Base-by-base conservation (phyloP, 73 alveolate genomes). In the Halteria grandinella region DNA sequence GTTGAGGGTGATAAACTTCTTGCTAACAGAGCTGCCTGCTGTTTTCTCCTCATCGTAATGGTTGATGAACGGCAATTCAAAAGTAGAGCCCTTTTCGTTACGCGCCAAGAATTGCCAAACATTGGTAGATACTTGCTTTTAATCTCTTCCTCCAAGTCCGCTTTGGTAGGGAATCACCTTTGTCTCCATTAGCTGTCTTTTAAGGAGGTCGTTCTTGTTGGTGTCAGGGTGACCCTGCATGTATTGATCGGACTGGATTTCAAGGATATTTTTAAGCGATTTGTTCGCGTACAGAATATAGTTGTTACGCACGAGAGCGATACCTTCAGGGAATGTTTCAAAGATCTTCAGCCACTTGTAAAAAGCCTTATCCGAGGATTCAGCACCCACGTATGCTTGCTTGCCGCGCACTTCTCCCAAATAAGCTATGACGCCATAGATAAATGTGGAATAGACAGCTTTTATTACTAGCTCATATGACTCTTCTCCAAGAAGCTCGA, bases 321-420 rank as follows among this genome's bases (percentile, higher is more conserved):
- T 41, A 14, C 78, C 78, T 25, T 62, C 78, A 4, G 78, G 78
- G 27, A 62, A 62, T 4, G 57, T 62, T 25, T 62, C 78, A 62
- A 62, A 62, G 5, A 62, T 62, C 41, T 41, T 62, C 8, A 62
- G 62, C 78, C 78, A 62, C 40, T 39, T 41, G 23, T 36, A 11
- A 27, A 39, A 36, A 6, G 63, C 58, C 27, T 62, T 62, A 39
- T 62, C 62, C 5, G 78, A 62, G 23, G 25, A 14, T 24, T 62
- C 78, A 17, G 36, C 25, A 20, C 78, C 78, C 3, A 62, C 28
- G 27, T 29, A 62, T 11, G 78, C 58, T 24, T 62, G 45, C 44
- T 62, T 62, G 23, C 47, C 40, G 36, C 78, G 36, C 6, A 62
- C 41, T 31, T 62, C 78, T 11, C 49, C 25, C 6, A 62, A 40